phyloP scores from a whole-genome alignment of 768 basidiomycete genomes.

The Collybia nuda region DNA sequence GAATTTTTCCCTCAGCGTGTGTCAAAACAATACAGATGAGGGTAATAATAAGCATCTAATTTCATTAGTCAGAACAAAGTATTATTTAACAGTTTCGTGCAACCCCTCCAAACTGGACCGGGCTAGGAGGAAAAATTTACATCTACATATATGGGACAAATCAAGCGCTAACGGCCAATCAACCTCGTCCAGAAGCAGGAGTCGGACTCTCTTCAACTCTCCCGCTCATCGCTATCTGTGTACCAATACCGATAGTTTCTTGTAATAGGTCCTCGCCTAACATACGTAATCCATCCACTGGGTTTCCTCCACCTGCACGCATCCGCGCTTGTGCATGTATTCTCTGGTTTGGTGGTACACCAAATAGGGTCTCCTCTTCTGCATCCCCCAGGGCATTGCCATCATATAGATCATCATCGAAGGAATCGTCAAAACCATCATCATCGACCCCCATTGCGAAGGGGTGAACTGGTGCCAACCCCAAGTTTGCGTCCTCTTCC shows the following conservation, averaged over 20 bases:
- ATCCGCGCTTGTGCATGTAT: slow-evolving; percentile 19
- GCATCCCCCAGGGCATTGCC: slow-evolving; percentile 35
- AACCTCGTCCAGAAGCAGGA: slow-evolving; percentile 32
- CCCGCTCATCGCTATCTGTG: slow-evolving; percentile 47
- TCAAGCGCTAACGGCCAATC: not conserved
- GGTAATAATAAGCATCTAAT: too few species aligned
- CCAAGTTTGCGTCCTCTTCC: slow-evolving; percentile 39
- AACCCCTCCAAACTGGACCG: too few species aligned
- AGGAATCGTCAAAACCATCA: slow-evolving; percentile 49
- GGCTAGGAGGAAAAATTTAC: too few species aligned
- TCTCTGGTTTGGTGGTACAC: slow-evolving; percentile 56
- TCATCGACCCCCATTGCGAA: slow-evolving; percentile 48
- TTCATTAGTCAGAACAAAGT: too few species aligned
- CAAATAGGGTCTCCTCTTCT: slow-evolving; percentile 72
- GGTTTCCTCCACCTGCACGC: slow-evolving; percentile 14
- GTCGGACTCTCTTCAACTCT: slow-evolving; percentile 67
- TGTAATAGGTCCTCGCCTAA: slow-evolving; percentile 62
- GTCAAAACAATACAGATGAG: too few species aligned
- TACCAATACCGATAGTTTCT: slow-evolving; percentile 62
- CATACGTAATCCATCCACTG: slow-evolving; percentile 45
- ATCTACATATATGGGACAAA: too few species aligned
- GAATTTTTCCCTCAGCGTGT: too few species aligned
- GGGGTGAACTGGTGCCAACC: slow-evolving; percentile 53
- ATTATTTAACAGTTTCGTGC: too few species aligned
- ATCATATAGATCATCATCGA: slow-evolving; percentile 56